phyloP scores from a whole-genome alignment of 768 basidiomycete genomes.

The Termitomyces titanicus region DNA sequence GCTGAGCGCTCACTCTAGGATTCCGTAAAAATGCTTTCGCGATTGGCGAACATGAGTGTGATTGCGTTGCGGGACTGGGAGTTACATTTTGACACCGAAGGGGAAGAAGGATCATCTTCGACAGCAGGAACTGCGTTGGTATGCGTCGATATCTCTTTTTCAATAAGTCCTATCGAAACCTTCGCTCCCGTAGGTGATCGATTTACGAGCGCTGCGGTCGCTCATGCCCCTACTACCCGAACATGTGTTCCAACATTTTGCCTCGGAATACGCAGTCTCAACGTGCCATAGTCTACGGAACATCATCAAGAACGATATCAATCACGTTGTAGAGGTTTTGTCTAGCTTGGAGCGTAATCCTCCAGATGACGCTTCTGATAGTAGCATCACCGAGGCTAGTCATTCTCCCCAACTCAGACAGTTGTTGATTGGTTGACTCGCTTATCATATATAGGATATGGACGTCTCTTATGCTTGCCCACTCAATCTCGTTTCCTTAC shows the following conservation, averaged over 20 bases:
- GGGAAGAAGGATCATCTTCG: background rate
- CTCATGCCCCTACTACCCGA: background rate
- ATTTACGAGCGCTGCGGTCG: background rate
- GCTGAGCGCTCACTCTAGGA: background rate
- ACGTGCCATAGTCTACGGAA: background rate
- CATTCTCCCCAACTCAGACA: background rate
- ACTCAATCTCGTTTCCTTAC: constrained; percentile 1
- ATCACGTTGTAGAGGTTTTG: background rate
- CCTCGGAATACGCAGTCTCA: background rate
- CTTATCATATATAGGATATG: background rate
- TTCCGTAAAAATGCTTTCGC: background rate
- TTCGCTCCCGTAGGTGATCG: background rate
- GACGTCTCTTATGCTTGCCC: background rate
- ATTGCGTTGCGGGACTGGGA: background rate
- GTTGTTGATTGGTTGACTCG: background rate
- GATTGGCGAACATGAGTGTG: background rate
- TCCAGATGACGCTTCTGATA: background rate
- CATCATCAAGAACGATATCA: background rate
- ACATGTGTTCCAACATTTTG: background rate
- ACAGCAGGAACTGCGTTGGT: background rate
- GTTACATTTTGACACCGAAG: background rate
- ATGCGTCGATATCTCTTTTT: background rate
- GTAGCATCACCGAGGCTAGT: background rate
- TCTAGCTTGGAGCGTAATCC: background rate
- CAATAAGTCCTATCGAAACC: background rate